These are phyloP conservation scores for Magnolia officinalis DNA, from an alignment of 164 flowering plant species.

Conservation along the genomic window DNA sequence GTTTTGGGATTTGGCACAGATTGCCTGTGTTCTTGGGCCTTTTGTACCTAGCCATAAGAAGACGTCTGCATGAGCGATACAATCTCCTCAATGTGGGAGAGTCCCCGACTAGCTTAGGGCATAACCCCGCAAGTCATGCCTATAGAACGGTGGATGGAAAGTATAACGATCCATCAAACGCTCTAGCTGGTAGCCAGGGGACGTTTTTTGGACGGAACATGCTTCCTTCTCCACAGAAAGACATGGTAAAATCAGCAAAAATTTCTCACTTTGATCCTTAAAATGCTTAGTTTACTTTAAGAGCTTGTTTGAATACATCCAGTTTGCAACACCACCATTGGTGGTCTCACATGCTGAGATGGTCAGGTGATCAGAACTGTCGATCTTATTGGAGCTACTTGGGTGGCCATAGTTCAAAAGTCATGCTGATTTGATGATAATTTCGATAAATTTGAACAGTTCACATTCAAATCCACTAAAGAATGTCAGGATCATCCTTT, in stretches of 20 bases:
- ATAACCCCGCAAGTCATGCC: constrained; percentile 20
- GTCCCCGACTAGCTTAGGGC: constrained; percentile 19
- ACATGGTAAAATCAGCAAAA: constrained; percentile 14
- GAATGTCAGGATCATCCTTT: too few species aligned
- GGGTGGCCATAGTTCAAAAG: too few species aligned
- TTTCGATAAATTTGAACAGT: too few species aligned
- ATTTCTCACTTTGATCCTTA: too few species aligned
- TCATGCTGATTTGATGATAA: too few species aligned
- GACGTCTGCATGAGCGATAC: constrained; percentile 34
- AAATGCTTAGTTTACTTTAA: too few species aligned
- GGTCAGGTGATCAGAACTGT: too few species aligned
- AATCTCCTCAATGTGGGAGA: constrained; percentile 38
- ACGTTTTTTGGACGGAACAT: constrained; percentile 43
- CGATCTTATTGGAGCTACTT: too few species aligned
- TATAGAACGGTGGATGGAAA: constrained; percentile 34
- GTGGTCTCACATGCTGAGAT: too few species aligned
- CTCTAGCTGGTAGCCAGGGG: constrained; percentile 28
- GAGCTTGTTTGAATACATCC: too few species aligned
- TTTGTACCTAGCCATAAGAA: constrained; percentile 28
- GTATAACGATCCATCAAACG: constrained; percentile 32
- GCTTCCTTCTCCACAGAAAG: constrained; percentile 29
- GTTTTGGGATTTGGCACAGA: constrained; percentile 34
- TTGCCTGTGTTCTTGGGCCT: constrained; percentile 42
- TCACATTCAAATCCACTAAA: too few species aligned
- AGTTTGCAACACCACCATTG: too few species aligned